Base-by-base conservation (phyloP, 495 filamentous ascomycete genomes). In the Neurospora cerealis region DNA sequence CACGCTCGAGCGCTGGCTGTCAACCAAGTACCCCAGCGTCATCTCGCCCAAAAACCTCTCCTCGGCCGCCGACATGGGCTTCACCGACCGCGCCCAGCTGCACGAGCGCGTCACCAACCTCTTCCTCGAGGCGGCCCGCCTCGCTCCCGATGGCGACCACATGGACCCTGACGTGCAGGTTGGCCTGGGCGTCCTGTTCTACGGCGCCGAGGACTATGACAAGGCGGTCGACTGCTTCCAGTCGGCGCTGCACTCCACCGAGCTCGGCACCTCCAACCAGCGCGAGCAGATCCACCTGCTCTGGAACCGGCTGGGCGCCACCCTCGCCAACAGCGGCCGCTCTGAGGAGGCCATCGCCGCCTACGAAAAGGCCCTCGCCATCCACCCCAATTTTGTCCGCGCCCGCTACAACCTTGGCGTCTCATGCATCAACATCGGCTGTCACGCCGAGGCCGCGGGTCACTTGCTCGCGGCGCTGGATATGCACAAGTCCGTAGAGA, bases 101-200 rank as follows among this genome's bases (percentile, higher is more conserved):
- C 96, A 98, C 80, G 91, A 97, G 74, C 92, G 92, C 73, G 93
- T 98, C 19, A 97, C 93, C 4, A 86, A 91, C 74, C 89, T 95
- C 69, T 99, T 98, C 83, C 96, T 99, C 78, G 84, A 90, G 78
- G 96, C 96, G 1, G 96, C 96, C 0, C 94, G 97, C 78, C 89
- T 98, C 44, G 93, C 93, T 13, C 96, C 96, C 3, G 90, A 91
- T 17, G 95, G 94, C 70, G 85, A 81, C 75, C 91, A 93, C 76
- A 97, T 98, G 93, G 96, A 99, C 79, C 94, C 95, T 0, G 96
- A 99, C 77, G 96, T 99, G 5, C 96, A 98, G 84, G 96, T 99
- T 75, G 96, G 96, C 0, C 88, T 99, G 2, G 96, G 96, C 44
- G 96, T 98, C 24, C 90, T 99, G 41, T 98, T 98, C 88, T 99